Evolutionary conservation across 108 stramenopile genomes (phyloP).

Genomic region (Fragilariopsis cylindrus): DNA sequence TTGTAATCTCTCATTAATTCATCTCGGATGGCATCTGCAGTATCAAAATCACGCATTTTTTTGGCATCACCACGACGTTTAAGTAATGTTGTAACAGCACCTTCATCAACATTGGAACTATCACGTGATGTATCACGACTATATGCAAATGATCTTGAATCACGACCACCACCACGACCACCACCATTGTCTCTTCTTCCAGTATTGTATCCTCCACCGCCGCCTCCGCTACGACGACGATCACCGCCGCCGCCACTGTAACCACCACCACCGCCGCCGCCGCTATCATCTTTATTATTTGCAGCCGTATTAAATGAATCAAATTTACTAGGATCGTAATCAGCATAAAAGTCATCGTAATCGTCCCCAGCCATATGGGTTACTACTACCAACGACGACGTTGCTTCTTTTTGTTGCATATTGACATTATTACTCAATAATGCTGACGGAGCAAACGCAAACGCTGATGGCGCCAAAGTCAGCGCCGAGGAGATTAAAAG

Average conservation of each 20-base stretch:
- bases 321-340: constrained; percentile 43
- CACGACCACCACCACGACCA: constrained; percentile 1
- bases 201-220: neutral
- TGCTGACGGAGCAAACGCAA: neutral
- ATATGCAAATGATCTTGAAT: constrained; percentile 48
- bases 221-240: constrained; percentile 9
- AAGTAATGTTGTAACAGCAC: constrained; percentile 48
- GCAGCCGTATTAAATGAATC: constrained; percentile 1
- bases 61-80: constrained; percentile 44
- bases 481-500: neutral
- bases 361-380: constrained; percentile 11
- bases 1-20: constrained; percentile 55
- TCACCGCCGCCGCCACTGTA: constrained; percentile 34
- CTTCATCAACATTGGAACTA: constrained; percentile 49
- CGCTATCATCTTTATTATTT: constrained; percentile 9
- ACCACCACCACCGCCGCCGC: constrained; percentile 20
- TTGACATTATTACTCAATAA: neutral
- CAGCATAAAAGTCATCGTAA: constrained; percentile 46
- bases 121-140: constrained; percentile 52
- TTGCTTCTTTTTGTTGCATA: neutral
- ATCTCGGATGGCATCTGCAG: constrained; percentile 77
- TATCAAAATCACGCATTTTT: constrained; percentile 48
- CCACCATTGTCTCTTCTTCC: neutral
- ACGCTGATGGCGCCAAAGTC: neutral
- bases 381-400: neutral